A percentile compares a stretch with the other conserved stretches of the same genome.
phyloP scores from a whole-genome alignment of 768 basidiomycete species.

The Boletus tomentosulus region DNA sequence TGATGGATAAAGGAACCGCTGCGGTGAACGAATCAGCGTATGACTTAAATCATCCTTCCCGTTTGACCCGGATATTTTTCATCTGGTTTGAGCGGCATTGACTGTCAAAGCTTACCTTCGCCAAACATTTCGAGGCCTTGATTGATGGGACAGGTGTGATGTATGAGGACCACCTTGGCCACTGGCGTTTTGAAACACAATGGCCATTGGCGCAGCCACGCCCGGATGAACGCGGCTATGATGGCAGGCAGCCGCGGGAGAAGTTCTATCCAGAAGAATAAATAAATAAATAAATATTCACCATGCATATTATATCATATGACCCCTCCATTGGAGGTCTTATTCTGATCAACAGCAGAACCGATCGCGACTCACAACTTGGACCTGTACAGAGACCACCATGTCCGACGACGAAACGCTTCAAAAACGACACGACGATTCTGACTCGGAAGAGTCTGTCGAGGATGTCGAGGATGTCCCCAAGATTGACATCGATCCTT shows the following conservation, averaged over 20 bases:
- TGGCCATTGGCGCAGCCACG: neutral
- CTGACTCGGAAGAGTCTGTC: conserved; percentile 68
- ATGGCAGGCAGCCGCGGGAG: neutral
- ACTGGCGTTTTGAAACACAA: neutral
- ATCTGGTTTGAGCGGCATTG: neutral
- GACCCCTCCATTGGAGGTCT: conserved; percentile 7
- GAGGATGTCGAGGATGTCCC: conserved; percentile 51
- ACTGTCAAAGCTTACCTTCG: neutral
- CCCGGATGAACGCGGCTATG: no score
- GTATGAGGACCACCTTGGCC: neutral
- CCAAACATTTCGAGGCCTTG: neutral
- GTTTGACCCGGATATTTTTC: neutral
- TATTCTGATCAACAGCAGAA: conserved; percentile 8
- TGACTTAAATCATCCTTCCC: no score
- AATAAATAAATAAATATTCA: neutral
- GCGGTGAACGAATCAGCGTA: no score
- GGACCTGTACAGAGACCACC: conserved; percentile 9
- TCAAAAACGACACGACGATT: conserved; percentile 61
- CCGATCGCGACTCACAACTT: conserved; percentile 5
- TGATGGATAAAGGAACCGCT: no score
- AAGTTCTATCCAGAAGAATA: neutral
- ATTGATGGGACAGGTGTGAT: neutral
- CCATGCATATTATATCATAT: neutral
- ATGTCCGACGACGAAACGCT: conserved; percentile 72
- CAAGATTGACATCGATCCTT: conserved; percentile 71